phyloP scores from a whole-genome alignment of 2,329 filamentous ascomycete species.

The Ophiostoma populinum region DNA sequence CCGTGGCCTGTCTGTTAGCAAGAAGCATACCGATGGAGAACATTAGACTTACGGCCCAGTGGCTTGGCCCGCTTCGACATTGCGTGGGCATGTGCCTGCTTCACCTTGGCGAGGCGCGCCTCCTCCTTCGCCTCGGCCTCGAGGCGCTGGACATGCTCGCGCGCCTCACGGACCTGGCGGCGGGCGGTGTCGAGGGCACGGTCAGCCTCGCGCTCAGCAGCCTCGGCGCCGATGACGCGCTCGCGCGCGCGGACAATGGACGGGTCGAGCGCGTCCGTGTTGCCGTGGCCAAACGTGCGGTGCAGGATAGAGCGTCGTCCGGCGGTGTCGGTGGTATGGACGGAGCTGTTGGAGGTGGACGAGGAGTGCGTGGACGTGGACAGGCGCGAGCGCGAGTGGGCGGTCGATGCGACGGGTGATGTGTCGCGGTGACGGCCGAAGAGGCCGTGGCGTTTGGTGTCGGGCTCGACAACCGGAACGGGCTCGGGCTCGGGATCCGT shows the following conservation, averaged over 20 bases:
- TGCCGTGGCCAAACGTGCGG: constrained; percentile 27
- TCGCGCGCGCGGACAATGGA: constrained; percentile 44
- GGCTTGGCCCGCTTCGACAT: constrained; percentile 52
- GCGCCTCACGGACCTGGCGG: constrained; percentile 38
- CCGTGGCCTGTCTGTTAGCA: no score
- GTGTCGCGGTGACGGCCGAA: no score
- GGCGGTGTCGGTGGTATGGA: constrained; percentile 13
- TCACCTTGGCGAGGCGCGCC: constrained; percentile 46
- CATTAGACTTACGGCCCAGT: constrained; percentile 46
- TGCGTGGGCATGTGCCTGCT: constrained; percentile 46
- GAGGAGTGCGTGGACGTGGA: no score
- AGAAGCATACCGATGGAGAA: no score
- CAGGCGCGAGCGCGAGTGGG: no score
- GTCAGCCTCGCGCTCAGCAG: constrained; percentile 47
- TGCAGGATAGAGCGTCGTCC: constrained; percentile 23
- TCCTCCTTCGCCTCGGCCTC: constrained; percentile 51
- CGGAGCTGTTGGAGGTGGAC: no score
- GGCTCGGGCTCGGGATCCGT: background rate
- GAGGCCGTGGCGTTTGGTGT: no score
- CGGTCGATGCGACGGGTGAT: no score
- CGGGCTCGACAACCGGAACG: background rate
- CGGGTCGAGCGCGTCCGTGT: constrained; percentile 33
- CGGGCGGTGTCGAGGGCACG: constrained; percentile 41
- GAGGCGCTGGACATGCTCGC: constrained; percentile 43
- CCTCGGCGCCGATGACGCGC: constrained; percentile 43